These are phyloP conservation scores for Filobasidium wieringae DNA, from an alignment of 768 basidiomycete species.

Conservation along the genomic window DNA sequence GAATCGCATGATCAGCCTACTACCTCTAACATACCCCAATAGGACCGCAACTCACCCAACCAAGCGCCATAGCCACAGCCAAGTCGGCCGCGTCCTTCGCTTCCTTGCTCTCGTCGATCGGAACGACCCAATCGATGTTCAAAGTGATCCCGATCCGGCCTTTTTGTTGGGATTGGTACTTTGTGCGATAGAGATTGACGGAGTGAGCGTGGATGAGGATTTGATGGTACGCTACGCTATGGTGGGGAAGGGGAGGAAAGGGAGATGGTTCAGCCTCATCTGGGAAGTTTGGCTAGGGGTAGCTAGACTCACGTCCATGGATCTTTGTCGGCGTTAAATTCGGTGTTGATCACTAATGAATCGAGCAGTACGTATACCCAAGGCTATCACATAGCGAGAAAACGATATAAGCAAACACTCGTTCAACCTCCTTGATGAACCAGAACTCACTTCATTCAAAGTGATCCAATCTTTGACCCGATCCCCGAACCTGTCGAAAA, in stretches of 20 bases:
- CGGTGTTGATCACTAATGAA: not conserved
- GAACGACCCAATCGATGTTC: slow-evolving; percentile 7
- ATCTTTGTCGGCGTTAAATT: not conserved
- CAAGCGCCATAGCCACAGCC: slow-evolving; percentile 60
- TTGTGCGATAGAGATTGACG: slow-evolving; percentile 54
- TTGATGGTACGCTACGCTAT: slow-evolving; percentile 43
- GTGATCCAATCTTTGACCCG: slow-evolving; percentile 33
- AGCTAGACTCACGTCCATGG: not conserved
- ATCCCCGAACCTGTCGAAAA: slow-evolving; percentile 27
- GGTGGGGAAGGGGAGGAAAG: not conserved
- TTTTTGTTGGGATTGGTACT: slow-evolving; percentile 53
- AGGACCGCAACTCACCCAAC: slow-evolving; percentile 32
- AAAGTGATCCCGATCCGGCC: slow-evolving; percentile 69
- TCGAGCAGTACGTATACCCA: not conserved
- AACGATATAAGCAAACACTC: no score
- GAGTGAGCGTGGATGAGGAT: slow-evolving; percentile 60
- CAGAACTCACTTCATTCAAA: slow-evolving; percentile 24
- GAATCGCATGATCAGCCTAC: no score
- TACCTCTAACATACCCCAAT: not conserved
- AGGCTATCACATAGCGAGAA: not conserved
- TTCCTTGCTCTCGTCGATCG: slow-evolving; percentile 26
- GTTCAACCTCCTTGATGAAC: no score
- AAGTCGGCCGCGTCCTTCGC: slow-evolving; percentile 61
- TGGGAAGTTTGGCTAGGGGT: not conserved
- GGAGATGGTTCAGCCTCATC: not conserved